Evolutionary conservation across 208 protist genomes (phyloP), one percentile per base, ranked within the genome.

Genomic region (Trypanosoma boissoni): DNA sequence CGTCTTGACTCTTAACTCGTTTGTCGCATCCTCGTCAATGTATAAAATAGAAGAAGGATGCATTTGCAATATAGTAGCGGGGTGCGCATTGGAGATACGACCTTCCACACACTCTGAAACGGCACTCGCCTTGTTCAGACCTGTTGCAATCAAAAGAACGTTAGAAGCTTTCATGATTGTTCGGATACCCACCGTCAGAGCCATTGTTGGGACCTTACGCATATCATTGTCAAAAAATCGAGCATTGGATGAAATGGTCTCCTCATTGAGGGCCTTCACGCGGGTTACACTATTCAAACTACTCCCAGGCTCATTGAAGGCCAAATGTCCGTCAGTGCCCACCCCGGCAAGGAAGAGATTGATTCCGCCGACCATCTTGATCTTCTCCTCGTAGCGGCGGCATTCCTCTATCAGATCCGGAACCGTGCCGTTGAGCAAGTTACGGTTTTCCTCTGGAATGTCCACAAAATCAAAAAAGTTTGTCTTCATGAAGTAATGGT

Each of bases 261-360:
- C 96, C 37, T 89, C 65, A 10, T 96, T 96, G 8, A 98, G 72
- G 28, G 88, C 96, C 78, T 98, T 97, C 23, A 97, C 68, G 31
- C 96, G 84, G 0, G 96, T 98, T 46, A 76, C 55, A 45, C 77
- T 91, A 2, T 74, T 50, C 32, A 97, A 72, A 46, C 83, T 91
- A 70, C 88, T 96, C n/a, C 92, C 91, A n/a, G 94, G 96, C 60
- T 98, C 96, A 64, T 98, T 98, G 72, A 98, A 97, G 18, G 95
- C 93, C 34, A 98, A 84, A 64, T 98, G 96, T 12, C 96, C 96
- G 57, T 97, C 92, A 8, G 86, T 80, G 48, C 91, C 94, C 31
- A 98, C 88, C 56, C 96, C 96, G 21, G 84, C 94, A n/a, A 98
- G 69, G 68, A 98, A 98, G 28, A 98, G 76, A 27, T 97, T 76